Evolutionary conservation across 306 rosid genomes (phyloP), one percentile per base, ranked within the genome.

Genomic region (Corylus heterophylla): DNA sequence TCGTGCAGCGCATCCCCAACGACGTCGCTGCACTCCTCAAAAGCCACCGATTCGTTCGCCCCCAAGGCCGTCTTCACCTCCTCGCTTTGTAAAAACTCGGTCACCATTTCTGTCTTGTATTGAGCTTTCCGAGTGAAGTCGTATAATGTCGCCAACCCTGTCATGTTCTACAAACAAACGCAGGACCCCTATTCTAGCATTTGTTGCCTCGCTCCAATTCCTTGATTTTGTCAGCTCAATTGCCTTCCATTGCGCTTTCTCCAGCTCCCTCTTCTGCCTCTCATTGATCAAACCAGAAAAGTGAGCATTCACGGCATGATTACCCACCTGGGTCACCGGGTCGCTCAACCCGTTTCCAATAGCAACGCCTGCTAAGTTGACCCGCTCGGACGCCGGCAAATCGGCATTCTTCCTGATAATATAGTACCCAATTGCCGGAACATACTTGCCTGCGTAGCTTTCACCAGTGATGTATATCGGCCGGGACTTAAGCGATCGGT

Each of bases 401-500:
- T 76, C 4, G 1, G 85, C 61, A 59, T 90, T 92, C 47, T 42
- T 74, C 66, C 83, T 54, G 87, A 89, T 31, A 75, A 90, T 81
- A 18, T 92, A 86, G 61, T 89, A 85, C 55, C 94, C 98, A 72
- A 94, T 86, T 2, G 96, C 86, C 0, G 94, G 94, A 3, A 92
- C 86, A 55, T 90, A 94, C 80, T 94, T 94, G 0, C 98, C 98
- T 4, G 90, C 97, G 37, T 92, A 94, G 82, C 97, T 94, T 85
- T 94, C 93, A 6, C 98, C 97, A 0, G 96, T 88, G 0, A 94
- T 86, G 29, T 90, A 94, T 79, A 94, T 80, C 6, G 97, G 96
- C 5, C 98, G 87, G 17, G 80, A 2, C 62, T 73, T 89, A 63
- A 94, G 89, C 48, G 47, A 71, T 6, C 86, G 86, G 11, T 94